Evolutionary conservation across 352 stramenopile species (phyloP), one percentile per base, ranked within the genome.

Genomic region (Aphanomyces stellatus): DNA sequence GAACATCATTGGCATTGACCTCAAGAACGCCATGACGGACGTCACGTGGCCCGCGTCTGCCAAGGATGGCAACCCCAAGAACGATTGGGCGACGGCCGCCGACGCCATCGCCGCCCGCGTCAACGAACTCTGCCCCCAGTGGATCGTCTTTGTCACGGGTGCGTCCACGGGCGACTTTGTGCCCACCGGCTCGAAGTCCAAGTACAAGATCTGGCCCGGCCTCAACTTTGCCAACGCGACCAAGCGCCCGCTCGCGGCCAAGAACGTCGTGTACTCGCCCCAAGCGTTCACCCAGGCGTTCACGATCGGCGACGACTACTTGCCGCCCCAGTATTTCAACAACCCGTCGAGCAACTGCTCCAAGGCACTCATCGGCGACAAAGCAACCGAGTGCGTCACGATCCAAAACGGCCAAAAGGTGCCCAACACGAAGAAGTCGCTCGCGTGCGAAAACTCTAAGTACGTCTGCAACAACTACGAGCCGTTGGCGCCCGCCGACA

Each of bases 1-100:
- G 75, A 90, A 90, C 69, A 51, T 88, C 27, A 61, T 90, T 25
- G 81, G 79, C n/a, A 53, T 90, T 4, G 79, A 87, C 61, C 71
- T 90, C 56, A 90, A 88, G 61, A 79, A 83, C 62, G 76, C 80
- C 46, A 83, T 81, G 76, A 34, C 72, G 34, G 55, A 76, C 43
- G 73, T 65, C 10, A 70, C 77, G 53, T 81, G 76, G 76, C 69
- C 72, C 42, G 62, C 56, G 4, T 49, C 76, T 11, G 62, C 65
- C n/a, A 53, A 42, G 2, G 74, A 79, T 40, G 57, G 66, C 7
- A 65, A 74, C 48, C 19, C 10, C 53, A 24, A 8, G 11, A 40
- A 15, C 19, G 53, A 62, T 22, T 62, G 53, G 53, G 53, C 53
- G 19, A 19, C 53, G 31, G 53, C 53, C 31, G 25, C 53, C 11